These are phyloP conservation scores for Tylopilus sp. DNA, from an alignment of 1,284 basidiomycete species.

Conservation along the genomic window DNA sequence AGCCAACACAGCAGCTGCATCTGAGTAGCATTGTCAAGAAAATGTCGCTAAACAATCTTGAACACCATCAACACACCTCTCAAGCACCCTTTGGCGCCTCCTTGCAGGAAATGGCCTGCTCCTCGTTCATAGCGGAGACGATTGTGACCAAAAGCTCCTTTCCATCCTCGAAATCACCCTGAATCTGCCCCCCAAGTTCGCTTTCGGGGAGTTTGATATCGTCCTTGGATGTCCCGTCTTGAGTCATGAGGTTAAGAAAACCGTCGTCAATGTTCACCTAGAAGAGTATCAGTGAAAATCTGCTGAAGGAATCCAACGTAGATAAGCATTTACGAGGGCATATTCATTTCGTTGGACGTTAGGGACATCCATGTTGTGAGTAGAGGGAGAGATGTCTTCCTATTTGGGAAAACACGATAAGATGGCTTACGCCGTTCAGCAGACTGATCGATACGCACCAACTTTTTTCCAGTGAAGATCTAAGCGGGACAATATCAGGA, in stretches of 20 bases:
- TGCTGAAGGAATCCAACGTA: conserved; percentile 2
- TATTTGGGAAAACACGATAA: conserved; percentile 32
- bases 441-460: conserved; percentile 39
- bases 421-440: background rate
- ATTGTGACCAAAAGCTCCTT: conserved; percentile 90
- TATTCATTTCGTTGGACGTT: conserved; percentile 91
- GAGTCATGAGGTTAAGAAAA: conserved; percentile 93
- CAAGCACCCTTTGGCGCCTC: conserved; percentile 68
- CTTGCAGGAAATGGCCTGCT: conserved; percentile 86
- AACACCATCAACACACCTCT: conserved; percentile 17
- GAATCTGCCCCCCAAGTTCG: conserved; percentile 78
- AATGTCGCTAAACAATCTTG: background rate
- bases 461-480: conserved; percentile 96
- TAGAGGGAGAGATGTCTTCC: conserved; percentile 99
- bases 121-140: conserved; percentile 88
- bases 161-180: conserved; percentile 75
- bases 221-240: conserved; percentile 86
- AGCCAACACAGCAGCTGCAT: background rate
- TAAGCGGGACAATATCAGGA: conserved; percentile 32
- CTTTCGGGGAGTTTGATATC: conserved; percentile 93
- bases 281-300: conserved; percentile 6
- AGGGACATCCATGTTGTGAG: conserved; percentile 99
- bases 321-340: conserved; percentile 65
- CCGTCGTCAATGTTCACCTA: conserved; percentile 85
- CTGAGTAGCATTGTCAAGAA: background rate